phyloP scores from a whole-genome alignment of 495 filamentous ascomycete genomes.

The Xylaria scruposa region DNA sequence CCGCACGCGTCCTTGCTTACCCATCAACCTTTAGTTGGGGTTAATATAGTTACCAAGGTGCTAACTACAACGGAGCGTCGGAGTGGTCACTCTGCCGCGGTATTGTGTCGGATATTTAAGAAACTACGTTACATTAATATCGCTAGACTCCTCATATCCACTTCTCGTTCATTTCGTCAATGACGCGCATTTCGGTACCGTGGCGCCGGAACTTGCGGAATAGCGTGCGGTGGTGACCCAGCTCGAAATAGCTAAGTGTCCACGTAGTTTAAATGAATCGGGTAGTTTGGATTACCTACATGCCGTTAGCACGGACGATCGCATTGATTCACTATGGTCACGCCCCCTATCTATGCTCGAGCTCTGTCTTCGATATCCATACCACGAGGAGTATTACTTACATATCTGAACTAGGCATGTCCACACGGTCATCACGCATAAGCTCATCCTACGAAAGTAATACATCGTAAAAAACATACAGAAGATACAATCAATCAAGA shows the following conservation, averaged over 20 bases:
- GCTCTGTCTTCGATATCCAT: not conserved
- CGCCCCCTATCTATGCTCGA: not conserved
- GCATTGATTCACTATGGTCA: not conserved
- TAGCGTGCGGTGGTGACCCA: not conserved
- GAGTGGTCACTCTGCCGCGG: not conserved
- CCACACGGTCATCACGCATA: not conserved
- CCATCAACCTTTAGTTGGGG: not conserved
- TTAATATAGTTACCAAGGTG: not conserved
- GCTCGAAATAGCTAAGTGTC: not conserved
- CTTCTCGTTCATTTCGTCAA: not conserved
- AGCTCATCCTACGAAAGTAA: not conserved
- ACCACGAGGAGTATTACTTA: not conserved
- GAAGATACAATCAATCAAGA: not conserved
- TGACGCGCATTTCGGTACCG: constrained; percentile 19
- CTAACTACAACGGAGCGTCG: not conserved
- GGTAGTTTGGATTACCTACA: not conserved
- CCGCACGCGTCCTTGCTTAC: not conserved
- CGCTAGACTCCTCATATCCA: not conserved
- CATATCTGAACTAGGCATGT: not conserved
- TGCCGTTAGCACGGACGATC: not conserved
- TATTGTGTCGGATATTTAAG: not conserved
- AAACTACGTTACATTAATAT: not conserved
- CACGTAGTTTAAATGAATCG: not conserved
- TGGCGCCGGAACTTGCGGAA: constrained; percentile 20
- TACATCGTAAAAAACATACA: not conserved